Evolutionary conservation across 176 grass and related monocot genomes (phyloP), one percentile per base, ranked within the genome.

Genomic region (Puya raimondii): DNA sequence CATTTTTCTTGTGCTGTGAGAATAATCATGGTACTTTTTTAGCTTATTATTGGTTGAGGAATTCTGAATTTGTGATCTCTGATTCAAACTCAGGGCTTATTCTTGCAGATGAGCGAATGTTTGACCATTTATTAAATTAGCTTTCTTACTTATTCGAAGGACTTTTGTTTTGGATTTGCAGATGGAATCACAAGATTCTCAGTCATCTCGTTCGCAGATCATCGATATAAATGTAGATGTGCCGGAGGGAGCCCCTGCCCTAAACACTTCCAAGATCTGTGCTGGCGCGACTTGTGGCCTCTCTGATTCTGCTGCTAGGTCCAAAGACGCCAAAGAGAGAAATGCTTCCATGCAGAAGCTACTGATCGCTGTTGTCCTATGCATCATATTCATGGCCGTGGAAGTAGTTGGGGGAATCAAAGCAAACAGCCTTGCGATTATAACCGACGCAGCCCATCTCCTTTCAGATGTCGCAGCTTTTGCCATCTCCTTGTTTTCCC

Each of bases 391-490:
- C 50, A 83, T 83, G 80, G 26, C 21, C 15, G 74, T 78, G 2
- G 74, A 83, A 66, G 80, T 78, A 21, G 68, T 83, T 23, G 80
- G 80, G 2, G 80, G 80, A 33, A 67, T 83, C 21, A 49, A 83
- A 67, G 80, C 80, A 47, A 83, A 83, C 50, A 78, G 80, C 63
- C 69, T 83, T 15, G 80, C 80, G 22, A 83, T 83, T 51, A 50
- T 83, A 47, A 83, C 74, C 33, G 74, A 83, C 68, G 74, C 80
- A 0, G 75, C 74, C 15, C 80, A 83, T 63, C 74, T 83, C 51
- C 65, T 83, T 17, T 68, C 80, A 47, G 80, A 83, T 23, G 80
- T 83, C 65, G 80, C 68, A 23, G 80, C 80, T 22, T 83, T 83
- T 64, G 80, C 74, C 26, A 83, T 83, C 33, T 83, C 81, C 18